Evolutionary conservation across 1,139 yeast genomes (phyloP), one percentile per base, ranked within the genome.

Genomic region (Zygosaccharomyces sapae): DNA sequence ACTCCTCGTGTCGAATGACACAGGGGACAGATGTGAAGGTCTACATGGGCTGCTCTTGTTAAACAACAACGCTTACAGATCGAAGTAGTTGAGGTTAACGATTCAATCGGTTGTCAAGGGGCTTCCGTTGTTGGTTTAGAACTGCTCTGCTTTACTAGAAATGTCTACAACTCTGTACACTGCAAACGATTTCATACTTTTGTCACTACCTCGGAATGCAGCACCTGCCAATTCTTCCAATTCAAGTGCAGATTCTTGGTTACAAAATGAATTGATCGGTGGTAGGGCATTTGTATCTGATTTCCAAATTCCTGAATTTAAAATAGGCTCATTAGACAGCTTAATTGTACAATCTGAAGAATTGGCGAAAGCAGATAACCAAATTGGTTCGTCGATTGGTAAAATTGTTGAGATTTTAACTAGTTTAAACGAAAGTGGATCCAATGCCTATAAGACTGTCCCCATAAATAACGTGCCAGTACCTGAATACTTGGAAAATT

Each of bases 281-380:
- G 74, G 75, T 3, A 63, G 61, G 44, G 58, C 70, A 1, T 63
- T 57, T 29, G 60, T 70, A 2, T 57, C 65, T 29, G 57, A 63
- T 33, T 79, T 86, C 53, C 71, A 73, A 37, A 74, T 89, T 45
- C 98, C 97, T n/a, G 81, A 77, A 55, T 90, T 92, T 69, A 94
- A 92, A 69, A 87, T 92, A 56, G 97, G 97, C 31, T 90, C 97
- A 2, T 76, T 92, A 63, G 99, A 94, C 69, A 83, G 90, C 34
- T 76, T 92, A 52, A 95, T 92, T 46, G 82, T 84, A 60, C 92
- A 89, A 68, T 82, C 92, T 65, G 98, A 94, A 61, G 97, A 90
- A 63, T 75, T 94, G 51, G 73, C 79, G 42, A 89, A 88, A 66
- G 71, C 84, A 47, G 99, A 92, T 68, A 71, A 72, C 24, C 95